Base-by-base conservation (phyloP, 306 rosid species). In the Acmispon strigosus region DNA sequence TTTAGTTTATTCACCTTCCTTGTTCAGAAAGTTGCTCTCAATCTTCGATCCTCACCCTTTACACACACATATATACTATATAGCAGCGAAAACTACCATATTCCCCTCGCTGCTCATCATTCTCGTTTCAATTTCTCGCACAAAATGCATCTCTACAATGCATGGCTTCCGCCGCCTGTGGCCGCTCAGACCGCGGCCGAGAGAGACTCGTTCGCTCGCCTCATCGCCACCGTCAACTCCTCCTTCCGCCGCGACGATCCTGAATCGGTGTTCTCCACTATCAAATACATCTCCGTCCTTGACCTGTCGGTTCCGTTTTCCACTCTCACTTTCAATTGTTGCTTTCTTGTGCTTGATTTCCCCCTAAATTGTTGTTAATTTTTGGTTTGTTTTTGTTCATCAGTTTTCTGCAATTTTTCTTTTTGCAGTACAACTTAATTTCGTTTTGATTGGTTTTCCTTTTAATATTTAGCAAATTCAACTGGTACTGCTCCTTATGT, bases 131-230 rank as follows among this genome's bases (percentile, higher is more conserved):
- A 58, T 17, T 3, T 19, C 62, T 22, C 24, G 4, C 58, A 59
- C 63, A 4, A 47, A 24, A 87, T 94, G 99, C 99, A 94, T 89
- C 97, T 91, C 68, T 87, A 91, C 85, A 94, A 94, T 89, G 99
- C 93, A 62, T 94, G 97, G 97, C 90, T 94, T 16, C 99, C 99
- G 3, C 92, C 96, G 53, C 99, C 99, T 8, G 96, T 94, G 65
- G 97, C 92, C 7, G 77, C 84, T 6, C 86, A 82, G 42, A 80
- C 97, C 62, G 70, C 64, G 66, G 82, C 65, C 19, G 99, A 94
- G 85, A 54, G 66, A 43, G 92, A 94, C 8, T 91, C 99, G 24
- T 94, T 91, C 80, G 67, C 91, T 1, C 88, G 92, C 37, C 78
- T 91, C 72, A 66, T 94, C 80, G 44, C 69, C 78, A 34, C 84